Conservation (phyloP, 352 stramenopile genomes). For the Nothophytophthora sp. region DNA sequence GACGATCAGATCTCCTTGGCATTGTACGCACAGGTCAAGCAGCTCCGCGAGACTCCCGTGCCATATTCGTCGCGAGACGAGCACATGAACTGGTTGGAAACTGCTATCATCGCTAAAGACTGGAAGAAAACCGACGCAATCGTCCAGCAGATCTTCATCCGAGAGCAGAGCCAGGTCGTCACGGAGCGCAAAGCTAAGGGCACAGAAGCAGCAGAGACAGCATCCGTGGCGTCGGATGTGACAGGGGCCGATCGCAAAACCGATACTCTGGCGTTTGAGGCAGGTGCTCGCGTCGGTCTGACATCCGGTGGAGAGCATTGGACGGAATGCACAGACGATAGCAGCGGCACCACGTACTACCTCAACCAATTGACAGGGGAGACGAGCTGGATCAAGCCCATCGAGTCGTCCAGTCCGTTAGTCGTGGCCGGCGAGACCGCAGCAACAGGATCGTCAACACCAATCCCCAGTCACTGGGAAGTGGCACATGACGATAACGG, state of each 20-base stretch:
- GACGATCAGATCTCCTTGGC: conserved; percentile 66
- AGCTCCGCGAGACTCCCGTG: conserved; percentile 47
- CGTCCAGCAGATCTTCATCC: conserved; percentile 73
- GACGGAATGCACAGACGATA: conserved; percentile 33
- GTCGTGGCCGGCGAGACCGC: too few relatives aligned
- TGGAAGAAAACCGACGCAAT: conserved; percentile 73
- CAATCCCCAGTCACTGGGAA: conserved; percentile 15
- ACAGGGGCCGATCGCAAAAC: neutral
- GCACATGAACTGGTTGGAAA: conserved; percentile 76
- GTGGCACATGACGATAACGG: conserved; percentile 24
- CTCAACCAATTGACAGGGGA: conserved; percentile 42
- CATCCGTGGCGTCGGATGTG: too few relatives aligned
- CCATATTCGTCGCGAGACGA: conserved; percentile 52
- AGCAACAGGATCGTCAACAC: neutral
- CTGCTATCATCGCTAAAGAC: conserved; percentile 52
- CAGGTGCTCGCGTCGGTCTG: neutral
- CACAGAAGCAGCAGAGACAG: conserved; percentile 3
- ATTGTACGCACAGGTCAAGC: conserved; percentile 52
- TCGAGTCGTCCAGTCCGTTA: too few relatives aligned
- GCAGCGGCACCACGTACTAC: conserved; percentile 41
- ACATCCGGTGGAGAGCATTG: conserved; percentile 10
- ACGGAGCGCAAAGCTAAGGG: conserved; percentile 15
- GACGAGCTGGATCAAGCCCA: conserved; percentile 45
- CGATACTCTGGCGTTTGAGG: neutral
- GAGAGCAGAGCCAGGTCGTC: conserved; percentile 53